A percentile compares a stretch with the other conserved stretches of the same genome.
phyloP scores from a whole-genome alignment of 768 basidiomycete genomes.

The Exsudoporus frostii region DNA sequence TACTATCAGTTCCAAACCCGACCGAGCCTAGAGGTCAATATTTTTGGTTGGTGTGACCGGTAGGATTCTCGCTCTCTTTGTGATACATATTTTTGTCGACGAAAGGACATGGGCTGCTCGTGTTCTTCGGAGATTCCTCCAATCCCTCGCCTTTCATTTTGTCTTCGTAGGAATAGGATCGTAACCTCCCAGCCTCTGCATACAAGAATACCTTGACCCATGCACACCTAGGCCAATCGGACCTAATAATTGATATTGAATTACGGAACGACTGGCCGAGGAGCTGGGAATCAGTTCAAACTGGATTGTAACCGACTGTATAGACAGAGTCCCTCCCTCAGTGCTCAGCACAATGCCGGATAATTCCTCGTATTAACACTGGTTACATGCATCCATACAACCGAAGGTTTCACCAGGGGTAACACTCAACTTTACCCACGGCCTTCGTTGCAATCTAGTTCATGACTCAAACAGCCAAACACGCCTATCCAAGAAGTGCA shows the following conservation, averaged over 20 bases:
- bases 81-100: neutral
- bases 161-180: neutral
- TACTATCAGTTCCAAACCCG: too few species aligned
- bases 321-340: too few species aligned
- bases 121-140: neutral
- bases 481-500: conserved; percentile 59
- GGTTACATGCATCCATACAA: conserved; percentile 11
- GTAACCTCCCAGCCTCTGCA: neutral
- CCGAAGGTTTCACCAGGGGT: conserved; percentile 5
- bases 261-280: neutral
- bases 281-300: too few species aligned
- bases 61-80: neutral
- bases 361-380: neutral
- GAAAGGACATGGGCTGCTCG: neutral
- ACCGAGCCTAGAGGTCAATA: too few species aligned
- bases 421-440: conserved; percentile 11
- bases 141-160: neutral
- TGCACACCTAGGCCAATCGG: neutral
- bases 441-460: neutral
- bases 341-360: neutral
- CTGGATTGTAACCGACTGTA: too few species aligned
- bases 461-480: neutral
- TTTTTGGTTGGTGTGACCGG: too few species aligned
- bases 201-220: too few species aligned
- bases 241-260: neutral